A percentile compares a stretch with the other conserved stretches of the same genome.
Evolutionary conservation across 2,329 filamentous ascomycete genomes (phyloP).

Genomic region (Colletotrichum sp.): DNA sequence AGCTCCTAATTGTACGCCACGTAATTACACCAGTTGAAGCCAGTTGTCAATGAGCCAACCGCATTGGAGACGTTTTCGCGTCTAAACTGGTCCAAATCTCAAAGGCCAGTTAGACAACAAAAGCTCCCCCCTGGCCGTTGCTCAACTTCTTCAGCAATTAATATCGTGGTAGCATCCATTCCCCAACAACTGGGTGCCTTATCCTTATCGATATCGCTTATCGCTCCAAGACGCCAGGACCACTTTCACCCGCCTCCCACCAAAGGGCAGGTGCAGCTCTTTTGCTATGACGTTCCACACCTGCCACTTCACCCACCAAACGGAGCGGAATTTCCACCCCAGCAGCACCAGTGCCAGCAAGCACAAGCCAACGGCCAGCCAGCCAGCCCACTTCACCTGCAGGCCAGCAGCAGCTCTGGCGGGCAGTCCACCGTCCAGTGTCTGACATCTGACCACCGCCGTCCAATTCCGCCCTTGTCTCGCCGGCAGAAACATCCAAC

Average conservation of each 20-base stretch:
- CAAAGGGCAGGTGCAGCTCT: not conserved
- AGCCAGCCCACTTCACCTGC: not conserved
- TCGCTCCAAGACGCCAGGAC: not conserved
- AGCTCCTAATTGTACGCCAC: not conserved
- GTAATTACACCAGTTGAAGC: not conserved
- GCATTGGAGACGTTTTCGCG: not conserved
- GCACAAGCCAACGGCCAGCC: not conserved
- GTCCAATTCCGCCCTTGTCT: slow-evolving; percentile 16
- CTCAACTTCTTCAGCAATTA: not conserved
- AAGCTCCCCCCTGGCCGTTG: not conserved
- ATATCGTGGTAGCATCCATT: not conserved
- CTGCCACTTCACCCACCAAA: slow-evolving; percentile 16
- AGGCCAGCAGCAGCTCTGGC: not conserved
- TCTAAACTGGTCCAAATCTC: not conserved
- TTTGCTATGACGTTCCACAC: slow-evolving; percentile 17
- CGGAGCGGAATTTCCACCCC: slow-evolving; percentile 13
- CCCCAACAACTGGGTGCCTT: slow-evolving; percentile 4
- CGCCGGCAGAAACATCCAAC: slow-evolving; percentile 3
- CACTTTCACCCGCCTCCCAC: not conserved
- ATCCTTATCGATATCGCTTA: slow-evolving; percentile 6
- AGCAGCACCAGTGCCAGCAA: not conserved
- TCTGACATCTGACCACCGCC: slow-evolving; percentile 19
- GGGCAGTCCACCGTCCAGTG: not conserved
- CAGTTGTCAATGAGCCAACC: not conserved
- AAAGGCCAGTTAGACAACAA: not conserved